Base-by-base conservation (phyloP, 371 early-diverging fungal genomes). In the Neoconidiobolus thromboides region DNA sequence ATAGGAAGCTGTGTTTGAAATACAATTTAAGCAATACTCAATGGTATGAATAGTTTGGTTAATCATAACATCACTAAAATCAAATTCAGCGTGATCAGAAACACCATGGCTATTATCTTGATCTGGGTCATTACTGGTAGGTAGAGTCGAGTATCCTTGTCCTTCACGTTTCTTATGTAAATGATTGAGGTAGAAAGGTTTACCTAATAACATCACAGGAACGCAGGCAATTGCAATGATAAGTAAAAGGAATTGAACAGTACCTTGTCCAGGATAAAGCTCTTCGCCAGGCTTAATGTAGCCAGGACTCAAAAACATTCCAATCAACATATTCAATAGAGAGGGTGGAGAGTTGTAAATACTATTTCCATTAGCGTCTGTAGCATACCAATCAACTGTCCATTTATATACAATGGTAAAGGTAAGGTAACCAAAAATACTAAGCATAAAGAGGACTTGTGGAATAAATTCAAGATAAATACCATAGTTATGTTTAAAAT, bases 1-100 rank as follows among this genome's bases (percentile, higher is more conserved):
- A 69, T 99, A 99, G 12, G 96, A 95, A 3, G 99, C 97, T 3
- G 99, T 99, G 76, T 99, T 98, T 53, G 97, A 96, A 63, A 99
- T 95, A 55, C 94, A 90, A 60, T 89, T 87, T 61, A 99, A 82
- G 66, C 91, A 90, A 78, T 97, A 99, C 73, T 99, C 99, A 68
- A 99, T 97, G 38, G 98, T 97, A 69, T 99, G 98, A 66, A 99
- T 98, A 12, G 86, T 79, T 68, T 95, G 95, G 73, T 98, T 92
- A 62, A 98, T 89, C 86, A 95, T 82, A 49, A 85, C 77, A 61
- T 95, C 96, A 58, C 85, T 74, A 71, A 96, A 95, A 53, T 94
- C 94, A 76, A 68, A 58, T 26, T 58, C 46, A 9, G 9, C 49
- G 49, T 53, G 46, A 3, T 14, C 46, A 4, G 15, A n/a, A 15